Evolutionary conservation across 345 rosid species (phyloP).

Genomic region (Carallia brachiata): DNA sequence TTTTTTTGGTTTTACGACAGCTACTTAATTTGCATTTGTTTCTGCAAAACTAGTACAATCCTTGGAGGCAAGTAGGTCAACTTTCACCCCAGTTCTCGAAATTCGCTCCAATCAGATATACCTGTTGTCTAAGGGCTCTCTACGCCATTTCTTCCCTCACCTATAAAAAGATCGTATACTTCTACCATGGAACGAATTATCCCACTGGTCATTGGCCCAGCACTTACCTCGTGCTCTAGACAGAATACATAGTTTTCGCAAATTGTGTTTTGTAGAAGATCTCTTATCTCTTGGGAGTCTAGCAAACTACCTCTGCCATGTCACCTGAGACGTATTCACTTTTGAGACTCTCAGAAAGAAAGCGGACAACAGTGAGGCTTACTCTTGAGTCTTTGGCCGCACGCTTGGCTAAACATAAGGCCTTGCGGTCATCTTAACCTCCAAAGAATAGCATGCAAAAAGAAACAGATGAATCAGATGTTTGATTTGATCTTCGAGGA

Average conservation of each 20-base stretch:
- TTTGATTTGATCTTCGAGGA: constrained; percentile 16
- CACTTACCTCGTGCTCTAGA: constrained; percentile 29
- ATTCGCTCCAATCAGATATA: constrained; percentile 55
- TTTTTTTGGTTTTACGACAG: no score
- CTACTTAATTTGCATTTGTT: constrained; percentile 9
- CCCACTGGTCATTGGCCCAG: constrained; percentile 40
- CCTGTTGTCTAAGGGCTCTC: constrained; percentile 36
- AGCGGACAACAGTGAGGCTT: constrained; percentile 29
- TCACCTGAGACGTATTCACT: constrained; percentile 3
- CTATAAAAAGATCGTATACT: constrained; percentile 44
- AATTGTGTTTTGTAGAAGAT: constrained; percentile 11
- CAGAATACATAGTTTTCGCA: constrained; percentile 14
- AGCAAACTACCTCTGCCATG: constrained; percentile 24
- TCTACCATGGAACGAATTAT: constrained; percentile 29
- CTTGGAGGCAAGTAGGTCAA: constrained; percentile 56
- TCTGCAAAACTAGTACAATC: constrained; percentile 52
- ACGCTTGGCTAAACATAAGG: constrained; percentile 40
- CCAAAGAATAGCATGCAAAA: constrained; percentile 51
- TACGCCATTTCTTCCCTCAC: constrained; percentile 44
- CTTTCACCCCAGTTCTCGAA: constrained; percentile 58
- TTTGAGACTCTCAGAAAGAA: constrained; percentile 11
- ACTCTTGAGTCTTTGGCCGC: constrained; percentile 34
- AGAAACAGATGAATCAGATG: background rate
- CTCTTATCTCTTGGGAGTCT: constrained; percentile 37
- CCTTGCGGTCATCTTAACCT: constrained; percentile 62